Conservation (phyloP, 768 basidiomycete species). For the Coprinopsis strossmayeri region DNA sequence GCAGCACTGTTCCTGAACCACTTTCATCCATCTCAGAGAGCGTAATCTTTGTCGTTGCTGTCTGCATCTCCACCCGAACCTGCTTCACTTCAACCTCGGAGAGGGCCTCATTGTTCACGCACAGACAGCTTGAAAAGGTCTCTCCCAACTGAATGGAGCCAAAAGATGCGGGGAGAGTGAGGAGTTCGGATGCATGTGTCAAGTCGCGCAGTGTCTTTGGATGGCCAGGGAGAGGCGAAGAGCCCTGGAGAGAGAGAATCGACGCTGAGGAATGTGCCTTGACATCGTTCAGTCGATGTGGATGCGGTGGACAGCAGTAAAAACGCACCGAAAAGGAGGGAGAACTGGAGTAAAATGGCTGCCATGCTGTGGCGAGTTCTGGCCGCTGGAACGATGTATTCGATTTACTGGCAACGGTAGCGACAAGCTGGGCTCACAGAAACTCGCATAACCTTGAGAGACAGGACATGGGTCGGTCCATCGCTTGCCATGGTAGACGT, state of each 20-base stretch:
- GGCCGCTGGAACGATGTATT: slow-evolving; percentile 75
- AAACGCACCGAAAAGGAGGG: slow-evolving; percentile 63
- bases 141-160: slow-evolving; percentile 87
- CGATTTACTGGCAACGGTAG: no score
- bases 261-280: slow-evolving; percentile 71
- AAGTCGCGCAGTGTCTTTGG: slow-evolving; percentile 84
- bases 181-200: slow-evolving; percentile 69
- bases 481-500: slow-evolving; percentile 32
- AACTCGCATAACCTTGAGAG: slow-evolving; percentile 83
- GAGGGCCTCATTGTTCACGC: slow-evolving; percentile 73
- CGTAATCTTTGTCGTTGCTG: slow-evolving; percentile 55
- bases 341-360: slow-evolving; percentile 77
- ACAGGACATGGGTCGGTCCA: slow-evolving; percentile 57
- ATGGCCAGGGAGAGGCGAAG: slow-evolving; percentile 60
- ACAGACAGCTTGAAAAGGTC: slow-evolving; percentile 77
- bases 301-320: background rate
- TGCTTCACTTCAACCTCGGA: slow-evolving; percentile 55
- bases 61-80: slow-evolving; percentile 83
- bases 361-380: slow-evolving; percentile 68
- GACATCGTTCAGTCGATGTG: background rate
- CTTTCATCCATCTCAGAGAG: slow-evolving; percentile 56
- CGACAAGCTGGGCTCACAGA: slow-evolving; percentile 53
- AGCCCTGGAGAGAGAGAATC: slow-evolving; percentile 70
- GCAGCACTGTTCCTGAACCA: slow-evolving; percentile 36
- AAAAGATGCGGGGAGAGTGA: slow-evolving; percentile 78